These are phyloP conservation scores for Terfezia boudieri DNA, from an alignment of 495 filamentous ascomycete species.

Conservation along the genomic window DNA sequence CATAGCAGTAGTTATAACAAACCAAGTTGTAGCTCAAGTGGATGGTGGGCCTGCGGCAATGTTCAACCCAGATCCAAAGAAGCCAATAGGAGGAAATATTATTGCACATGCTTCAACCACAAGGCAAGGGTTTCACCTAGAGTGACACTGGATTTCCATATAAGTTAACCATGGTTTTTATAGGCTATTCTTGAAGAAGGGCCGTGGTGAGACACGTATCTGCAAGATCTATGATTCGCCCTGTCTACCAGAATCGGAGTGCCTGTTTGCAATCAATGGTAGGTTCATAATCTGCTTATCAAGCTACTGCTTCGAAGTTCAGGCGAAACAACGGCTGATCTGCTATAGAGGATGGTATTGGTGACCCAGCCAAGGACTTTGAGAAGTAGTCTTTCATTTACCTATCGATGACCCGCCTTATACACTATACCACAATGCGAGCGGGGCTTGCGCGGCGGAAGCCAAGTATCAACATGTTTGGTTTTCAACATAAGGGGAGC, in stretches of 20 bases:
- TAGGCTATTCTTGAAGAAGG: constrained; percentile 75
- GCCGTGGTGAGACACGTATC: constrained; percentile 78
- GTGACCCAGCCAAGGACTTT: constrained; percentile 83
- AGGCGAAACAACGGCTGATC: background rate
- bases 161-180: constrained; percentile 3
- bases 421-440: no score
- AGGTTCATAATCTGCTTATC: background rate
- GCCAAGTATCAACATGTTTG: no score
- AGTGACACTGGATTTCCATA: background rate
- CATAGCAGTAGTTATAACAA: constrained; percentile 95
- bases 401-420: no score
- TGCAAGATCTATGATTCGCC: constrained; percentile 99
- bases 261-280: constrained; percentile 74
- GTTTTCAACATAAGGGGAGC: no score
- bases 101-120: constrained; percentile 95
- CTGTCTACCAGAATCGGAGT: constrained; percentile 88
- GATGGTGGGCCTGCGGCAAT: constrained; percentile 75
- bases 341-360: constrained; percentile 62
- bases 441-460: no score
- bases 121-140: no score
- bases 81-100: constrained; percentile 96
- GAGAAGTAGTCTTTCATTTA: constrained; percentile 33
- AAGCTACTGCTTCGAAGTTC: background rate
- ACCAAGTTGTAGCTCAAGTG: constrained; percentile 94
- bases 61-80: constrained; percentile 99